These are phyloP conservation scores for Isoetes taiwanensis DNA, from an alignment of 75 land plant species.

Conservation along the genomic window DNA sequence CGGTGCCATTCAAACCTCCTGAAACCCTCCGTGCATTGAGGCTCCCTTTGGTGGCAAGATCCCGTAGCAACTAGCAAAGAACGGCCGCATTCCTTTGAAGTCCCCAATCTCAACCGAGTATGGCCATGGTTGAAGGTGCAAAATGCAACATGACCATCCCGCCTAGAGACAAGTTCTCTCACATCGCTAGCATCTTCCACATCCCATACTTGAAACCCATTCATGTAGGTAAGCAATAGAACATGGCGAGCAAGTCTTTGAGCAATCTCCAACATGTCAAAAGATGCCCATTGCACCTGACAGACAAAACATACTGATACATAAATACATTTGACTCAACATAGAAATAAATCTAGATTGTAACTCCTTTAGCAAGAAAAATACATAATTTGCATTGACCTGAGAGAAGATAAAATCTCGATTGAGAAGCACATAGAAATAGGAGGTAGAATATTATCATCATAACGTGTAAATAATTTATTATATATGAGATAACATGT, in stretches of 20 bases:
- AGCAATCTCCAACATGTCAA: constrained; percentile 73
- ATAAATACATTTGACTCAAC: too few species aligned
- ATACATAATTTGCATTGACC: too few species aligned
- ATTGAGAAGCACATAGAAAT: too few species aligned
- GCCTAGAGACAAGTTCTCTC: constrained; percentile 50
- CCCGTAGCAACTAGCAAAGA: constrained; percentile 52
- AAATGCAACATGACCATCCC: constrained; percentile 80
- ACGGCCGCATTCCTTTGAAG: constrained; percentile 43
- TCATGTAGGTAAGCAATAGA: constrained; percentile 53
- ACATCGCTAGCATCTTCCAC: constrained; percentile 74
- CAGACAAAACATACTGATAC: too few species aligned
- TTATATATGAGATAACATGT: too few species aligned
- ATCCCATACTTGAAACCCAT: constrained; percentile 94
- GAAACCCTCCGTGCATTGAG: constrained; percentile 18
- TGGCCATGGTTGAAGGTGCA: constrained; percentile 64
- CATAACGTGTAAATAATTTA: too few species aligned
- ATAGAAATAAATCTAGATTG: too few species aligned
- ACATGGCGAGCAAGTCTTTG: constrained; percentile 32
- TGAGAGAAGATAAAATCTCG: too few species aligned
- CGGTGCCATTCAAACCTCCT: constrained; percentile 17
- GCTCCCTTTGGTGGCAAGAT: constrained; percentile 13
- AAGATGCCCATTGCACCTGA: constrained; percentile 90
- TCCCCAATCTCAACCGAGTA: constrained; percentile 33
- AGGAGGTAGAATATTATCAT: too few species aligned
- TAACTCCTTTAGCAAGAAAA: too few species aligned